These are phyloP conservation scores for Stramenopiles sp. DNA, from an alignment of 352 stramenopile genomes.

Conservation along the genomic window DNA sequence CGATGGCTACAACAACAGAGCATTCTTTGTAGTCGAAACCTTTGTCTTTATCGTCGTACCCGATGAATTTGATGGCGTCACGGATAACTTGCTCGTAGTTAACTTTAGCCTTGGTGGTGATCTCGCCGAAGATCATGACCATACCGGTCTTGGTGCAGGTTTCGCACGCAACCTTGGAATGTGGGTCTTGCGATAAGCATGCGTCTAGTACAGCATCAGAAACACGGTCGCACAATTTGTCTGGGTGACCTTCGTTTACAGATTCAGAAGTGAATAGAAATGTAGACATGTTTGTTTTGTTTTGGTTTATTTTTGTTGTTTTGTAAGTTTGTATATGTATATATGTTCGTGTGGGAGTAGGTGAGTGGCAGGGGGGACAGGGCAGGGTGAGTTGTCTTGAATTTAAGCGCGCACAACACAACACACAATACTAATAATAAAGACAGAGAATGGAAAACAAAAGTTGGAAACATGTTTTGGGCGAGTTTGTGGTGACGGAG, in stretches of 20 bases:
- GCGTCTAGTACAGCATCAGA: conserved; percentile 95
- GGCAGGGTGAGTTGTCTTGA: no score
- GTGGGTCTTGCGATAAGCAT: conserved; percentile 88
- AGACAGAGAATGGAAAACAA: no score
- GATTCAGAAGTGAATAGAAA: conserved; percentile 96
- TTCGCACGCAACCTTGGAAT: conserved; percentile 93
- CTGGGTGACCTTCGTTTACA: conserved; percentile 97
- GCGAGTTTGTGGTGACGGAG: no score
- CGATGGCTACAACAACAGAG: conserved; percentile 97
- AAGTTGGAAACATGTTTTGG: no score
- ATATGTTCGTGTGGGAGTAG: no score
- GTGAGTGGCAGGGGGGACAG: no score
- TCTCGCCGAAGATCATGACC: conserved; percentile 99
- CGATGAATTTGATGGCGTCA: conserved; percentile 95
- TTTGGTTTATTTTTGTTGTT: no score
- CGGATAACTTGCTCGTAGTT: conserved; percentile 99
- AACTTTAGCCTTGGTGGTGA: conserved; percentile 92
- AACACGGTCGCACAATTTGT: conserved; percentile 96
- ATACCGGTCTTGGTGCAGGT: conserved; percentile 98
- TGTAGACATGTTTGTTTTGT: no score
- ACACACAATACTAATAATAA: no score
- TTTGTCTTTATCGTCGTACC: conserved; percentile 96
- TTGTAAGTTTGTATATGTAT: no score
- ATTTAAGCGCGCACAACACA: no score
- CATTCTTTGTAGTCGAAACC: conserved; percentile 98